A percentile compares a stretch with the other conserved stretches of the same genome.
Conservation (phyloP, 768 basidiomycete species). For the Russula vinacea region DNA sequence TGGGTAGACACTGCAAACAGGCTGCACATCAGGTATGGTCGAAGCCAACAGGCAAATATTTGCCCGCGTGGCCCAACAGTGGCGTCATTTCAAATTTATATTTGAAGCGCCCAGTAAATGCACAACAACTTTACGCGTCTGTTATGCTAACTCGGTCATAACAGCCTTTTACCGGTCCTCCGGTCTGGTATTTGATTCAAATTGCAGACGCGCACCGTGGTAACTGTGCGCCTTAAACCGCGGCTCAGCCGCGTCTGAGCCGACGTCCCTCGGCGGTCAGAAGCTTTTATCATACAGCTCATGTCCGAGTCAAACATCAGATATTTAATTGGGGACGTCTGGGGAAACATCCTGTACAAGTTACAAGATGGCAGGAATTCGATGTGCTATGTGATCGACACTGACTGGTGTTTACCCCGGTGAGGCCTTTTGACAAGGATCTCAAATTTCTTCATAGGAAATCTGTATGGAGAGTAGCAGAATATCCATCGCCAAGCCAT, state of each 20-base stretch:
- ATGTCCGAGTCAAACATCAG: not conserved
- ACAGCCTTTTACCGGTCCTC: not conserved
- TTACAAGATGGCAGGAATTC: not conserved
- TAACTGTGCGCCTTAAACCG: not conserved
- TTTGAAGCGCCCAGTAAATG: not conserved
- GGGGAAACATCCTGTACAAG: not conserved
- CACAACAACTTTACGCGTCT: too few relatives aligned
- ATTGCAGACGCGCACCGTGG: not conserved
- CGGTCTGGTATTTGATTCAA: not conserved
- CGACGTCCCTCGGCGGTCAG: not conserved
- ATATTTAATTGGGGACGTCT: not conserved
- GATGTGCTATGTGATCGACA: not conserved
- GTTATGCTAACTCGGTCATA: not conserved
- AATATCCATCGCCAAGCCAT: not conserved
- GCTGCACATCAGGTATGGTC: not conserved
- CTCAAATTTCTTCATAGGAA: not conserved
- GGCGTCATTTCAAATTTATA: slow-evolving; percentile 22
- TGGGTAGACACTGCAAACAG: slow-evolving; percentile 17
- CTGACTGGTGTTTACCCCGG: not conserved
- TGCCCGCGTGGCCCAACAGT: slow-evolving; percentile 4
- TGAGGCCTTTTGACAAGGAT: not conserved
- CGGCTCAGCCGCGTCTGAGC: not conserved
- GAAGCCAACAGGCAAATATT: not conserved
- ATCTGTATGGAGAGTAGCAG: not conserved
- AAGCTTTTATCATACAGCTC: not conserved